Base-by-base conservation (phyloP, 1,139 yeast species). In the Taphrina flavorubra region DNA sequence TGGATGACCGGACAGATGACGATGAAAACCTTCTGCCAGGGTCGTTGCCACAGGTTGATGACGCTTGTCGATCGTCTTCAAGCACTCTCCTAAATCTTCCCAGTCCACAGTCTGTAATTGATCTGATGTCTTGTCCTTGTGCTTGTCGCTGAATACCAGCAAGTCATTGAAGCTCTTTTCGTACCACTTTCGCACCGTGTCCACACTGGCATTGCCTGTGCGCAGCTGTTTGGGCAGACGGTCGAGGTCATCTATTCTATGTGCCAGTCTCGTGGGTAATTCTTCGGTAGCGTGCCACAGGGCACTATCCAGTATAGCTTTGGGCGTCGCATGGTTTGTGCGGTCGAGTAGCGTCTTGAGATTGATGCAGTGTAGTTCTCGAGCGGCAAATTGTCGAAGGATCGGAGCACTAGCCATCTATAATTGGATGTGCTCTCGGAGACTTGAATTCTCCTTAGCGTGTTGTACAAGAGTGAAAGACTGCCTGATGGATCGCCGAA, bases 181-280 rank as follows among this genome's bases (percentile, higher is more conserved):
- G 76, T 91, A 92, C 97, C 97, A 92, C 76, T 90, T 86, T 72
- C 87, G 84, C 20, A 91, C 97, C 72, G 87, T 83, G 69, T 84
- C 81, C 62, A 92, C 90, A 1, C 91, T 86, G 0, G 92, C 91
- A 85, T 87, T 87, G 46, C 86, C 82, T 73, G 82, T 83, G 44
- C 59, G 34, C 69, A 92, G 81, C 0, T 91, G 92, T 73, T 87
- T 82, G 0, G 97, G 97, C 46, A 95, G 84, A 53, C 84, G 84
- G 62, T 91, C 96, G 70, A 92, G 81, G 76, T 91, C 97, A 76
- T 89, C 87, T 39, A 91, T 96, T 70, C 96, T 84, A 73, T 89
- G 89, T 1, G 97, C 96, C 66, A 91, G 81, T 71, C 97, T 81
- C 53, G 92, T 90, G 3, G 97, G 97, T 60, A 92, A 82, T 77